Base-by-base conservation (phyloP, 768 basidiomycete genomes). In the Collybia nuda region DNA sequence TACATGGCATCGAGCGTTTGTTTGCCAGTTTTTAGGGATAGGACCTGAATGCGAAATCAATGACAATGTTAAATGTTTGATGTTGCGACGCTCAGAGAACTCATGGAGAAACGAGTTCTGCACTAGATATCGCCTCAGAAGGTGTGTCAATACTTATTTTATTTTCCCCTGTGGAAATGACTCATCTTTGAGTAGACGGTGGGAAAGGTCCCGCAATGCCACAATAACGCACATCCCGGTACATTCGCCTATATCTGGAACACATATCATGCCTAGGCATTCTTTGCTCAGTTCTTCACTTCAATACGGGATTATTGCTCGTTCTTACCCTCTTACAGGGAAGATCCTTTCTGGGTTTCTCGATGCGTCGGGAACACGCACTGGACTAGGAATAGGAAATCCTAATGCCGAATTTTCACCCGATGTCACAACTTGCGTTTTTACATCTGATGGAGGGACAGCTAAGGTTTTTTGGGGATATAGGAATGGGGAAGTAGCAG, bases 1-100 rank as follows among this genome's bases (percentile, higher is more conserved):
- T 60, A 91, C 88, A 29, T 93, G 90, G 90, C 76, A 79, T 44
- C 73, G 81, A 18, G 90, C 91, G 23, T 90, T 89, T 65, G 70
- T 83, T 53, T 79, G 73, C 46, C 84, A 85, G 62, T 84, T 82
- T 61, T 63, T 90, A 39, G 82, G 80, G 43, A 77, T 90, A 46
- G 67, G 74, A 7, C 89, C 88, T 15, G 87, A 91, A 66, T 67
- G 67, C 48, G 78, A 82, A 52, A 65, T 86, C 26, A 61, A 74
- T 48, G 65, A 76, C 53, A 67, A 68, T 37, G 70, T 65, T 51
- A 69, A 69, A 45, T 61, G 79, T 48, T 69, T 89, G 18, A 63
- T 81, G 49, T 70, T 93, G 39, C 74, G 82, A 60, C 73, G 82
- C 44, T 70, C 72, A 29, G 77, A 83, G 55, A 67, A 54, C 18